Conservation (phyloP, 352 stramenopile species). For the Elongisporangium prolatum region DNA sequence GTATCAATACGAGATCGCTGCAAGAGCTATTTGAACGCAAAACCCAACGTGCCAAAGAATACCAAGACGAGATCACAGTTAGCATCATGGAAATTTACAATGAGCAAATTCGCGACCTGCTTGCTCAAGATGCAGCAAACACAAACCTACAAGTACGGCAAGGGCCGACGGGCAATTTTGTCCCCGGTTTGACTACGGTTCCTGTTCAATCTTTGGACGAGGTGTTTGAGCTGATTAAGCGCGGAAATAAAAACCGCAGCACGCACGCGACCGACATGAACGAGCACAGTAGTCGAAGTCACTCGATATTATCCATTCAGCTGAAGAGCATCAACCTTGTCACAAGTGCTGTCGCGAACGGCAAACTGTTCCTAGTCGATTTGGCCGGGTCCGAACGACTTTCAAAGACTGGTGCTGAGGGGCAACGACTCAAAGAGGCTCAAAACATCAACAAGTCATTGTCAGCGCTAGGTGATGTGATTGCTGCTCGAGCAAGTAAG, state of each 20-base stretch:
- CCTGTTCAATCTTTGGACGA: slow-evolving; percentile 74
- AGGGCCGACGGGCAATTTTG: slow-evolving; percentile 81
- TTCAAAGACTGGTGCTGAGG: slow-evolving; percentile 86
- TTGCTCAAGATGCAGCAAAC: slow-evolving; percentile 76
- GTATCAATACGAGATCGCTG: slow-evolving; percentile 83
- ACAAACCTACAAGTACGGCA: slow-evolving; percentile 84
- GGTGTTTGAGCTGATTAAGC: slow-evolving; percentile 82
- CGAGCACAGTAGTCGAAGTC: slow-evolving; percentile 84
- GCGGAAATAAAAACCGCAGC: slow-evolving; percentile 83
- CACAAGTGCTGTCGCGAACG: slow-evolving; percentile 60
- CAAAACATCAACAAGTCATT: slow-evolving; percentile 95
- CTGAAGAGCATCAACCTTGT: slow-evolving; percentile 82
- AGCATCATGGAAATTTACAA: slow-evolving; percentile 97
- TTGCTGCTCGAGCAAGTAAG: slow-evolving; percentile 84
- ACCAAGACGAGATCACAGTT: slow-evolving; percentile 83
- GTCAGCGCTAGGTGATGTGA: slow-evolving; percentile 96
- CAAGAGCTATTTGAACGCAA: slow-evolving; percentile 82
- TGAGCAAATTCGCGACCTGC: slow-evolving; percentile 92
- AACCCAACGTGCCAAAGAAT: slow-evolving; percentile 56
- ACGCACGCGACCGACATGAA: slow-evolving; percentile 88
- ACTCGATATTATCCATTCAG: slow-evolving; percentile 85
- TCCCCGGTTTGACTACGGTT: slow-evolving; percentile 70
- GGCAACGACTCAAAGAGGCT: slow-evolving; percentile 86
- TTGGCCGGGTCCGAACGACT: slow-evolving; percentile 86
- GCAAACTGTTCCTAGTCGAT: slow-evolving; percentile 88